Evolutionary conservation across 164 flowering plant species (phyloP), one percentile per base, ranked within the genome.

Genomic region (Litsea cubeba): DNA sequence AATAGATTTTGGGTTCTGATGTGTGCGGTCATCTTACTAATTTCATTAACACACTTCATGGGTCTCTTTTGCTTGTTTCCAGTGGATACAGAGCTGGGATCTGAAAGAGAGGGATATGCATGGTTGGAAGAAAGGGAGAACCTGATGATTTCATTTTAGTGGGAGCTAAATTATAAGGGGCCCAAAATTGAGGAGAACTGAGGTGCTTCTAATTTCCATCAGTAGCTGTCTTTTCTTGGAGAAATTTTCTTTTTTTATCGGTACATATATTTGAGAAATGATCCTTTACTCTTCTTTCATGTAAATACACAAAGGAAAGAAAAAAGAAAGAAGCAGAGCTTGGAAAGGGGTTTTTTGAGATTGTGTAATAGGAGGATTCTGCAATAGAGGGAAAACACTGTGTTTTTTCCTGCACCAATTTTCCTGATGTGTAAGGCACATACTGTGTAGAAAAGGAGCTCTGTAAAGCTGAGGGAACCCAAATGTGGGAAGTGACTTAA

Each of bases 81-180:
- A 77, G 81, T 71, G 49, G 76, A 81, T 25, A 76, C 51, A 10
- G 75, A 26, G 12, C 50, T 65, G 25, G 32, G 71, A 11, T 58
- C 7, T 24, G 50, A 72, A 46, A 40, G 75, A n/a, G 79, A 74
- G 20, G 81, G 58, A 5, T 69, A 78, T 72, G 81, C 76, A 58
- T 80, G 82, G 85, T 80, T 82, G 18, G 75, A 78, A 74, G 83
- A 80, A 78, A 78, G 22, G 40, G 76, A 80, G 63, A 74, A 49
- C 79, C 81, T 1, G 79, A 78, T 22, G 74, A 75, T 23, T 76
- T 82, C 32, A 1, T 46, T 57, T 77, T 80, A 2, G 58, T 77
- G 35, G 83, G 83, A 70, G 79, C 77, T 3, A 66, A 26, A 11
- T 82, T 82, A 82, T n/a, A 70, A 32, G 60, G 85, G 85, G 22